Conservation (phyloP, 2,329 filamentous ascomycete genomes). For the Ophiostoma triangulosporum region DNA sequence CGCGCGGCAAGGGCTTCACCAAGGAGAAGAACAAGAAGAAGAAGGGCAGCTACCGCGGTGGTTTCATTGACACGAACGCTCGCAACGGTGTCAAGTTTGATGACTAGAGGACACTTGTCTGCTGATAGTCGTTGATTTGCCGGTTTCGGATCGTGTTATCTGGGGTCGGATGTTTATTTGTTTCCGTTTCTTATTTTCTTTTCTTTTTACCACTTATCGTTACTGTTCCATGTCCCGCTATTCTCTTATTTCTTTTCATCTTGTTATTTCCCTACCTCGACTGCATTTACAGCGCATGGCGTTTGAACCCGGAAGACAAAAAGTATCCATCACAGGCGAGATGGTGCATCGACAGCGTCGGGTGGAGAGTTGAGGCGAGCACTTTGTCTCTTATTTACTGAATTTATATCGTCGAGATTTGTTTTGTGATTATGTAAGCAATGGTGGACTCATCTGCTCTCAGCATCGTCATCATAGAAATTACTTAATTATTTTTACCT, state of each 20-base stretch:
- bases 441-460: too few species aligned
- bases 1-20: conserved; percentile 91
- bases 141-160: neutral
- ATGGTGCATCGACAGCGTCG: neutral
- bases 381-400: neutral
- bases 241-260: neutral
- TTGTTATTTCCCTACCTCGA: too few species aligned
- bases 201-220: neutral
- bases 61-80: conserved; percentile 67
- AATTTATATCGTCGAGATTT: too few species aligned
- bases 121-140: neutral
- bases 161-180: neutral
- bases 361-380: neutral
- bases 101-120: conserved; percentile 2
- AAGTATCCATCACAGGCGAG: neutral
- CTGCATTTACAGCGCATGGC: conserved; percentile 8
- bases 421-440: neutral
- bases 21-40: conserved; percentile 99
- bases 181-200: neutral
- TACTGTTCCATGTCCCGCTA: too few species aligned
- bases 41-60: conserved; percentile 79
- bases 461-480: too few species aligned
- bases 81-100: conserved; percentile 92
- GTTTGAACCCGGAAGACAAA: conserved; percentile 3
- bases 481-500: too few species aligned